A percentile compares a stretch with the other conserved stretches of the same genome.
These are phyloP conservation scores for Termitomyces sp. DNA, from an alignment of 768 basidiomycete genomes.

Conservation along the genomic window DNA sequence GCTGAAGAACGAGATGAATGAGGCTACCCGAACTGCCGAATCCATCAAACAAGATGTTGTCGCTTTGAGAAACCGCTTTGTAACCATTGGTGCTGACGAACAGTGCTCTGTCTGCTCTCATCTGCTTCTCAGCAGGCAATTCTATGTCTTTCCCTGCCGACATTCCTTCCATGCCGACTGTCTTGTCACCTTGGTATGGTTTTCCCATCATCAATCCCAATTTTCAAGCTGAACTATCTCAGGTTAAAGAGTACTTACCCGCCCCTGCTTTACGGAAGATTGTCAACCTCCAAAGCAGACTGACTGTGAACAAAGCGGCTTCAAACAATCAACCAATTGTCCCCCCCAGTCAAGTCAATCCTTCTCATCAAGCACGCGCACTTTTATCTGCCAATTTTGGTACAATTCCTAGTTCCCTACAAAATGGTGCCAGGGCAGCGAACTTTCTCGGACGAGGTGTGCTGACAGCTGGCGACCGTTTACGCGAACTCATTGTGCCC, in stretches of 20 bases:
- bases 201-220: background rate
- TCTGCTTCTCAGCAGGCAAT: constrained; percentile 79
- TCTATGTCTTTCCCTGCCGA: constrained; percentile 98
- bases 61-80: constrained; percentile 80
- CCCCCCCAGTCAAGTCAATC: constrained; percentile 10
- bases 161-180: constrained; percentile 98
- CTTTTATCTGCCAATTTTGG: constrained; percentile 74
- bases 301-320: constrained; percentile 50
- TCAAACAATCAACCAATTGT: constrained; percentile 13
- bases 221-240: constrained; percentile 11
- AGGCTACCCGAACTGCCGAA: constrained; percentile 87
- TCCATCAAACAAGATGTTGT: constrained; percentile 90
- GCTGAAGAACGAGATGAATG: constrained; percentile 93
- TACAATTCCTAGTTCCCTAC: constrained; percentile 42
- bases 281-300: constrained; percentile 76
- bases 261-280: constrained; percentile 79
- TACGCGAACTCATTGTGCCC: constrained; percentile 90
- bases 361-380: constrained; percentile 47
- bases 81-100: constrained; percentile 86
- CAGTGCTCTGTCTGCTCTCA: constrained; percentile 78
- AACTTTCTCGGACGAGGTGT: constrained; percentile 73
- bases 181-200: constrained; percentile 83
- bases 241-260: constrained; percentile 93
- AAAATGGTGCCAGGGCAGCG: constrained; percentile 59
- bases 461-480: constrained; percentile 80